Evolutionary conservation across 768 basidiomycete genomes (phyloP).

Genomic region (Podaxis sp.): DNA sequence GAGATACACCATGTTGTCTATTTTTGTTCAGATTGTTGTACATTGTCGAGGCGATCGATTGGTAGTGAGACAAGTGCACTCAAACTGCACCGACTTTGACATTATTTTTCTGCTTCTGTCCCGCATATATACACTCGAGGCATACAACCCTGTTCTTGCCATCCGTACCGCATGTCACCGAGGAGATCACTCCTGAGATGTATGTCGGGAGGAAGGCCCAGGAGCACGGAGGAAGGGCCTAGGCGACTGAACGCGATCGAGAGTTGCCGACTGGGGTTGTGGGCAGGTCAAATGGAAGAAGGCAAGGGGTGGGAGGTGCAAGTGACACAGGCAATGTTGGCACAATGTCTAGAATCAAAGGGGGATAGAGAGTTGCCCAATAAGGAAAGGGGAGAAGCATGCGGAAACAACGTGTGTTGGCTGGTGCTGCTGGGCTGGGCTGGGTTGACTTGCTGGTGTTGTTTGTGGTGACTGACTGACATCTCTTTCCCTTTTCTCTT

Average conservation of each 20-base stretch:
- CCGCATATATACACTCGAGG: too few relatives aligned
- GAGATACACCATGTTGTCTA: too few relatives aligned
- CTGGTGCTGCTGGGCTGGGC: not conserved
- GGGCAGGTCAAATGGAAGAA: not conserved
- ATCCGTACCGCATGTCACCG: not conserved
- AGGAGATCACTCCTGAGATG: not conserved
- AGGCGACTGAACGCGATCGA: constrained; percentile 2
- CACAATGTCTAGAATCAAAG: not conserved
- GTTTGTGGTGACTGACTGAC: constrained; percentile 15
- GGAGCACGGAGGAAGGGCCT: not conserved
- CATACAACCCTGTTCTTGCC: not conserved
- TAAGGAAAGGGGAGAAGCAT: not conserved
- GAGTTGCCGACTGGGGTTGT: constrained; percentile 1
- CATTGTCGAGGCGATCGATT: too few relatives aligned
- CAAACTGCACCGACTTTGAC: too few relatives aligned
- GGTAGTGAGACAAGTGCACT: too few relatives aligned
- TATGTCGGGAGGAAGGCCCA: not conserved
- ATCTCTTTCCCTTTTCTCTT: constrained; percentile 16
- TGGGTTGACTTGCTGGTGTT: constrained; percentile 21
- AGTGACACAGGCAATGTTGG: not conserved
- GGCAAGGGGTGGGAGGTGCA: constrained; percentile 2
- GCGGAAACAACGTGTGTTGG: constrained; percentile 3
- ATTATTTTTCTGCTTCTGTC: too few relatives aligned
- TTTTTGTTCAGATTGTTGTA: too few relatives aligned
- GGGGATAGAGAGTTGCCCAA: not conserved